Base-by-base conservation (phyloP, 192 early-diverging fungal species). In the Backusella macrospora region DNA sequence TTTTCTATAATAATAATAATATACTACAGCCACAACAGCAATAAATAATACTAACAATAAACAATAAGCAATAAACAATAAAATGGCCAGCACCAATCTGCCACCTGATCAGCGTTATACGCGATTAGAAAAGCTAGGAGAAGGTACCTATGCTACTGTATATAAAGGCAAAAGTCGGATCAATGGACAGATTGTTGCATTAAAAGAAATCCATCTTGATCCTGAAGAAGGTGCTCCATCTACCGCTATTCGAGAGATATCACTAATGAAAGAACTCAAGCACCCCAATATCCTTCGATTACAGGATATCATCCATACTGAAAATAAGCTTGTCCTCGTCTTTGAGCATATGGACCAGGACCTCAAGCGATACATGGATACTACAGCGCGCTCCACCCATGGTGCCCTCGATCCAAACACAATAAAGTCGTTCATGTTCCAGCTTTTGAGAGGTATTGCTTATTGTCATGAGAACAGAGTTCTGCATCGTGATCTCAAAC, bases 171-270 rank as follows among this genome's bases (percentile, higher is more conserved):
- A 91, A 77, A 90, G 92, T 80, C 75, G 87, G 75, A 78, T 85
- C 14, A 94, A 83, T 49, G 93, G 93, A 71, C 88, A 92, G 68
- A 93, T 95, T 59, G 98, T 99, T 29, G 98, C 98, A 8, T 83
- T 99, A 49, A 99, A 99, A 80, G 96, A 98, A 81, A 98, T 99
- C 59, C 86, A 92, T 65, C 85, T 97, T 39, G 96, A 94, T 75
- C 87, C 92, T 34, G 95, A 96, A 76, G 95, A 96, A 78, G 93
- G 93, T 26, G 96, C 96, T 29, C 98, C 98, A n/a, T 96, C 94
- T 14, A 99, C 98, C 10, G 98, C 98, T 63, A 96, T 99, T 77
- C 88, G 98, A 64, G 98, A 99, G 85, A 98, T 99, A 76, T 97
- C 97, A 10, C 82, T 99, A 66, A 94, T 99, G 90, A 97, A 97